Base-by-base conservation (phyloP, 805 yeast species). In the Debaryomyces tyrocola region DNA sequence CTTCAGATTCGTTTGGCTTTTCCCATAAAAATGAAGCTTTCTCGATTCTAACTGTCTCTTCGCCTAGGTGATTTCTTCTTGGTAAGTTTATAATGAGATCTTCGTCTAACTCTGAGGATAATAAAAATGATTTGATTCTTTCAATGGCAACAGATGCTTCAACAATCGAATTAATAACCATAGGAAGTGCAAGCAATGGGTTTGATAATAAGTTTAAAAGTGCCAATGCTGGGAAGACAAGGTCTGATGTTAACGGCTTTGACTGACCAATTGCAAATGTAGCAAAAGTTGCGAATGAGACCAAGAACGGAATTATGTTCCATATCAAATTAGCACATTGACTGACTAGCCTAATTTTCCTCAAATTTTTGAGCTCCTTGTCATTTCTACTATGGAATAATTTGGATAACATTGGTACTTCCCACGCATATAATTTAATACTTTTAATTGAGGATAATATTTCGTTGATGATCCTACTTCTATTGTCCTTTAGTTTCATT, bases 401-500 rank as follows among this genome's bases (percentile, higher is more conserved):
- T 50, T 76, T 78, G 17, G 69, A 66, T 33, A 81, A 55, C 82
- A 84, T 81, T 20, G 89, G 85, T 29, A 67, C 65, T 58, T 85
- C 91, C 86, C 88, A 84, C 0, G 87, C 81, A 55, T 83, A 85
- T 21, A 85, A 64, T 55, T 85, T 85, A 53, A 85, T 79, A 44
- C 83, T 75, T 56, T 84, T 85, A 41, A 84, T 80, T 27, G 83
- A 75, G 33, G 74, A 71, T 41, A 85, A 60, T 10, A 85, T 70
- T 54, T 85, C 91, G 14, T 79, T 73, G n/a, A 82, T 79, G 17
- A 77, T 64, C 14, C 78, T 74, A 2, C 84, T 78, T 66, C 91
- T 73, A 18, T 64, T 64, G 59, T 85, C 90, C 51, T 82, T 84
- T 46, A 73, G 71, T 43, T 71, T 72, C 90, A 85, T 83, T 54